Percentiles rank a stretch among this genome's conserved stretches.
These are phyloP conservation scores for Mycena galopus DNA, from an alignment of 768 basidiomycete genomes.

Conservation along the genomic window DNA sequence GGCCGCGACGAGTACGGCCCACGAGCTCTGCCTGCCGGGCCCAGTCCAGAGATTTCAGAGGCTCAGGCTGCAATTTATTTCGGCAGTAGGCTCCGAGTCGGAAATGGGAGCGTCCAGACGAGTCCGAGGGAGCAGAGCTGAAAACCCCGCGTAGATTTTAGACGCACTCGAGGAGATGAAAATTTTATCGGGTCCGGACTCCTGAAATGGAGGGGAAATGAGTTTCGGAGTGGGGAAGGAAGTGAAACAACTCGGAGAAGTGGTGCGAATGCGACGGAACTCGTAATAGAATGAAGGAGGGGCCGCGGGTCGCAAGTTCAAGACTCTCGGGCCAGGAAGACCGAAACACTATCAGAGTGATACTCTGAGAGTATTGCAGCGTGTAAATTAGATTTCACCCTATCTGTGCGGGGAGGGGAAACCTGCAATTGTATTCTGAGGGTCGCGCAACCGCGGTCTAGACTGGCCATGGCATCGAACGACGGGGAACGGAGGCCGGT, in stretches of 20 bases:
- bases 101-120: neutral
- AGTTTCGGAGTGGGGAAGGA: neutral
- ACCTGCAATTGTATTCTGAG: slow-evolving; percentile 4
- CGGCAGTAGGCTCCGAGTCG: neutral
- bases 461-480: slow-evolving; percentile 11
- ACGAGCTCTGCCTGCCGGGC: neutral
- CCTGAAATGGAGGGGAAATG: slow-evolving; percentile 18
- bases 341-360: slow-evolving; percentile 23
- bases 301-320: slow-evolving; percentile 5
- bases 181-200: slow-evolving; percentile 7
- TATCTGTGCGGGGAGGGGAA: slow-evolving; percentile 13
- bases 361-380: slow-evolving; percentile 27
- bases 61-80: neutral
- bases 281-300: neutral
- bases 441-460: neutral
- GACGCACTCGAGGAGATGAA: slow-evolving; percentile 8
- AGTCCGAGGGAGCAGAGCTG: neutral
- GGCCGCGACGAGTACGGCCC: neutral
- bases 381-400: slow-evolving; percentile 31
- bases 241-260: neutral
- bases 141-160: slow-evolving; percentile 29
- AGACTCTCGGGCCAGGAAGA: neutral
- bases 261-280: neutral
- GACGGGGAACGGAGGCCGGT: slow-evolving; percentile 3
- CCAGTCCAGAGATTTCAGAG: neutral